A percentile compares a stretch with the other conserved stretches of the same genome.
phyloP scores from a whole-genome alignment of 2,329 filamentous ascomycete genomes.

The Scopulariopsis brevicaulis region DNA sequence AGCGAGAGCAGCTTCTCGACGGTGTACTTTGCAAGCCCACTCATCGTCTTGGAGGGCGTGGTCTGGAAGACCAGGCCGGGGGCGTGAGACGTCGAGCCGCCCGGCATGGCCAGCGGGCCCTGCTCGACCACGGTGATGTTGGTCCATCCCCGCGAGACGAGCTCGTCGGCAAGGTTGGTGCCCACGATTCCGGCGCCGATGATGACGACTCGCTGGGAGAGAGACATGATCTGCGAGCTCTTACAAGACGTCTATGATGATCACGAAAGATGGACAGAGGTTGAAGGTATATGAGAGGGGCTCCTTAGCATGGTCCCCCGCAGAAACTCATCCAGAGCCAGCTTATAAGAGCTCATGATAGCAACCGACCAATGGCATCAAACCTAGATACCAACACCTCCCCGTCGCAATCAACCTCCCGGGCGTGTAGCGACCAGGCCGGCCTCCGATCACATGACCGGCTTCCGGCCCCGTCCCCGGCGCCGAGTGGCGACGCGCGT shows the following conservation, averaged over 20 bases:
- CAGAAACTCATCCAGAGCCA: neutral
- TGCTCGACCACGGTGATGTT: conserved; percentile 55
- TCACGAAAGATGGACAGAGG: neutral
- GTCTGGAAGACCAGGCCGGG: conserved; percentile 55
- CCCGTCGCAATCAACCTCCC: neutral
- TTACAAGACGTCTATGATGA: neutral
- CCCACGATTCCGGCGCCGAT: conserved; percentile 22
- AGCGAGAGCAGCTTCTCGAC: conserved; percentile 47
- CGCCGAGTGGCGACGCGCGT: neutral
- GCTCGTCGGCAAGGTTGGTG: conserved; percentile 52
- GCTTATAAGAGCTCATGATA: neutral
- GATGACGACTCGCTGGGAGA: conserved; percentile 37
- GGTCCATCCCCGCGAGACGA: conserved; percentile 49
- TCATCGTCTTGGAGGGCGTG: conserved; percentile 45
- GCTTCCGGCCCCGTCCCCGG: neutral
- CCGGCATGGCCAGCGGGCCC: conserved; percentile 49
- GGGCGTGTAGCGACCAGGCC: neutral
- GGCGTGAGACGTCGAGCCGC: conserved; percentile 54
- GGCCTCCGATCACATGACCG: neutral
- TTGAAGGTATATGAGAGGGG: neutral
- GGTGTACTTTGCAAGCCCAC: conserved; percentile 47
- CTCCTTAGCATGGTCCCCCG: neutral
- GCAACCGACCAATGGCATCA: neutral
- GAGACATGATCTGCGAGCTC: conserved; percentile 14
- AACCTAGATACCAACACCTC: neutral